Evolutionary conservation across 1,284 basidiomycete species (phyloP), one percentile per base, ranked within the genome.

Genomic region (Mycosarcoma mackinlayi): DNA sequence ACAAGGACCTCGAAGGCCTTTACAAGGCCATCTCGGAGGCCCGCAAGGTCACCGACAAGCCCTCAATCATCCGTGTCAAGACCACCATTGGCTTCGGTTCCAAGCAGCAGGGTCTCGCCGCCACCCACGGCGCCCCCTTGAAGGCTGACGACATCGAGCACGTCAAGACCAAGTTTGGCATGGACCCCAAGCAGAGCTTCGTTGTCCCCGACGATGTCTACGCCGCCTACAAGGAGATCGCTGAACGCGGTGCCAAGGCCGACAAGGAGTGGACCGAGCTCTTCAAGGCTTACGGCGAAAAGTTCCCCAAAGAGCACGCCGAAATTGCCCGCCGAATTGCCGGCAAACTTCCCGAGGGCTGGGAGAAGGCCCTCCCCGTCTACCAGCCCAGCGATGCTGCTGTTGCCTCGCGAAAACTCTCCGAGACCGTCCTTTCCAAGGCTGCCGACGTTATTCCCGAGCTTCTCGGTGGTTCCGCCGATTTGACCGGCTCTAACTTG

Each of bases 1-100:
- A 95, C 72, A 92, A 89, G 64, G 92, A 95, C 84, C 87, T 94
- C 73, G 86, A 87, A 62, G 88, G 84, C 47, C 94, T 97, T 77
- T 88, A 89, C 85, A 86, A 89, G 54, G 91, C 93, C 56, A 91
- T 97, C 75, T 87, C 87, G 49, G 87, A 90, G 81, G 93, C 91
- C 53, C 89, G 89, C 78, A 86, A 87, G 83, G 89, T 89, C 83
- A 91, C 87, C 83, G 87, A 81, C 84, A 93, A 93, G 86, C 94
- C 94, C 42, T 92, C 92, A 34, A 86, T 97, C 77, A 92, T 96
- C 84, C 87, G 88, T 73, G 85, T 95, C 60, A 89, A 87, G 83
- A 97, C 94, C 65, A 95, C 91, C 64, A 97, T 97, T 74, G 94
- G 94, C 53, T 97, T 88, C 83, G 94, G 94, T 65, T 96, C 94